Base-by-base conservation (phyloP, 2,329 filamentous ascomycete species). In the Xylaria sp. region DNA sequence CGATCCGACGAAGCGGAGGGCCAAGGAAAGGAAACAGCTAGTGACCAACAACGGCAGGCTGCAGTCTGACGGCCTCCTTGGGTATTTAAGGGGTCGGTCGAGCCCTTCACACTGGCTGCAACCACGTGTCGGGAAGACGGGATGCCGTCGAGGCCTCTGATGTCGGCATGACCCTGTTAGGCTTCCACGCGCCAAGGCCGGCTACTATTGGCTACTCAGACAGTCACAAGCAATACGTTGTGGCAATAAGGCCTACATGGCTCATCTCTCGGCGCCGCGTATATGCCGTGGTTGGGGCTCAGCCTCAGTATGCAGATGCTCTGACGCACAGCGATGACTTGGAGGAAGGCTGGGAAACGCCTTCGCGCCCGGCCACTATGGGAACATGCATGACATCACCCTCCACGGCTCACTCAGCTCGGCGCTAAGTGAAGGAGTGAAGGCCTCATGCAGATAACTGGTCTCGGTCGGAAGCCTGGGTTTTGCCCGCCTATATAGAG, bases 281-380 rank as follows among this genome's bases (percentile, higher is more conserved):
- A 47, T 27, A 27, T 35, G 37, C 44, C 21, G 44, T 21, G 54
- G 21, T 44, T 32, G 18, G 18, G 6, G 23, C 54, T 55, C 29
- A 68, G 65, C 65, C 65, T 63, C 65, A 35, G 35, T 29, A 25
- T 67, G 53, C 32, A 47, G 25, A 18, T 16, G n/a, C n/a, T 27
- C 12, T 23, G n/a, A 47, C 21, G 35, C 23, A 42, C 9, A 18
- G 21, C 8, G 32, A 18, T 48, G 44, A 40, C 37, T 32, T 62
- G 51, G 57, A 44, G 57, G 12, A 37, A 32, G 37, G 53, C 40
- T 27, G 5, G 25, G n/a, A 16, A 50, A 37, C 60, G 47, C 63
- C 59, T 44, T 32, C 32, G 27, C 63, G 67, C 67, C 67, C 67
- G 60, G 23, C 42, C 16, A 47, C 29, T 8, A 58, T 60, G 62